phyloP scores from a whole-genome alignment of 345 rosid genomes.

The Eucalyptus regnans region DNA sequence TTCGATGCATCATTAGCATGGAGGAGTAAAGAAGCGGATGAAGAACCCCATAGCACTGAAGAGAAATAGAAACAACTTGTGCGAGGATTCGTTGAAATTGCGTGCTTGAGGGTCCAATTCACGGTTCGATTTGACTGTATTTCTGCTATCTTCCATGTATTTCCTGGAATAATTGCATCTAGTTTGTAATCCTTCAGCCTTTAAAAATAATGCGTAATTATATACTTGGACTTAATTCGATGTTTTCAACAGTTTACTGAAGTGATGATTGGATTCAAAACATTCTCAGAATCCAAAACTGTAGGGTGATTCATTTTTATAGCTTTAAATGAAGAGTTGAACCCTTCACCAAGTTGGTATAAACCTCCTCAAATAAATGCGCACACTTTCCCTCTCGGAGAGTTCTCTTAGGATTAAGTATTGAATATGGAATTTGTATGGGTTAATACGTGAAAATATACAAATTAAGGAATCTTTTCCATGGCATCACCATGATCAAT shows the following conservation, averaged over 20 bases:
- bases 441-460: not conserved
- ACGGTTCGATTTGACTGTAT: not conserved
- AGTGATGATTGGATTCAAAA: not conserved
- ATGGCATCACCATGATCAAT: not conserved
- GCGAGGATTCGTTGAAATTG: not conserved
- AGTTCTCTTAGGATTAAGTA: not conserved
- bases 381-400: not conserved
- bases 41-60: not conserved
- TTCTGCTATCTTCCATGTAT: not conserved
- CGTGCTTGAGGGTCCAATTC: not conserved
- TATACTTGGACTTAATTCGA: not conserved
- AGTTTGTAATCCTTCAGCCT: not conserved
- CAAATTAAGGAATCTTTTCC: not conserved
- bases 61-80: not conserved
- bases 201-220: not conserved
- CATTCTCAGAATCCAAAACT: not conserved
- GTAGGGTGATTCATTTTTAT: not conserved
- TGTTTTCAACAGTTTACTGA: not conserved
- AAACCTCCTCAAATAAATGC: not conserved
- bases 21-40: not conserved
- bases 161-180: not conserved
- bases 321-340: not conserved
- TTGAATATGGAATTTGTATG: not conserved
- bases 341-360: not conserved
- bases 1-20: constrained; percentile 33